phyloP scores from a whole-genome alignment of 306 rosid species.

The Arachis hypogaea region DNA sequence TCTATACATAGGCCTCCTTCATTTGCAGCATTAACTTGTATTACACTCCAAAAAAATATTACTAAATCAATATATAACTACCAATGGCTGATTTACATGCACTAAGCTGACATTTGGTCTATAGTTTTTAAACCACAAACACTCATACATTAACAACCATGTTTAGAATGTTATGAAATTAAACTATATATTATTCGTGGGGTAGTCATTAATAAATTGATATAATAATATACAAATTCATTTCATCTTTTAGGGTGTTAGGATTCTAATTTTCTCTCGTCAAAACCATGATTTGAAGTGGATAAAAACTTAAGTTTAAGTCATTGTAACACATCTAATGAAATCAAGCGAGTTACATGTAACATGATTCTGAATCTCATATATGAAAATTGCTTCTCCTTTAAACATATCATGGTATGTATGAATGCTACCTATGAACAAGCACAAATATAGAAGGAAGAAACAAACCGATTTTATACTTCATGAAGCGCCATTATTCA shows the following conservation, averaged over 20 bases:
- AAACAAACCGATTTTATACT: constrained; percentile 8
- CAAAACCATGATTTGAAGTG: too few species aligned
- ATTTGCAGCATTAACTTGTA: constrained; percentile 24
- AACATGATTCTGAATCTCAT: neutral
- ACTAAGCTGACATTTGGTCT: constrained; percentile 18
- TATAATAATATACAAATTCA: too few species aligned
- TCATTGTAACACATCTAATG: neutral
- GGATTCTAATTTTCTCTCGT: neutral
- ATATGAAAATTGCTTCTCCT: neutral
- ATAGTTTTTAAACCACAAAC: too few species aligned
- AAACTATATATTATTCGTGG: too few species aligned
- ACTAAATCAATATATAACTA: constrained; percentile 9
- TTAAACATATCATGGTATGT: neutral
- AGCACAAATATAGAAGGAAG: neutral
- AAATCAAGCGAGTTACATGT: neutral
- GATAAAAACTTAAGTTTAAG: too few species aligned
- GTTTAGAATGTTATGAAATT: too few species aligned
- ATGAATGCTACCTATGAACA: neutral
- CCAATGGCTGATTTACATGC: constrained; percentile 15
- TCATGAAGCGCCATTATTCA: neutral
- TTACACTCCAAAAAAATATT: constrained; percentile 15
- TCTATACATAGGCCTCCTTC: neutral
- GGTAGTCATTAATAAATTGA: too few species aligned
- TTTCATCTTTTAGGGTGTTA: too few species aligned
- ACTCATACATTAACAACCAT: too few species aligned